A percentile compares a stretch with the other conserved stretches of the same genome.
These are phyloP conservation scores for Taiwanofungus camphoratus DNA, from an alignment of 1,284 basidiomycete genomes.

Conservation along the genomic window DNA sequence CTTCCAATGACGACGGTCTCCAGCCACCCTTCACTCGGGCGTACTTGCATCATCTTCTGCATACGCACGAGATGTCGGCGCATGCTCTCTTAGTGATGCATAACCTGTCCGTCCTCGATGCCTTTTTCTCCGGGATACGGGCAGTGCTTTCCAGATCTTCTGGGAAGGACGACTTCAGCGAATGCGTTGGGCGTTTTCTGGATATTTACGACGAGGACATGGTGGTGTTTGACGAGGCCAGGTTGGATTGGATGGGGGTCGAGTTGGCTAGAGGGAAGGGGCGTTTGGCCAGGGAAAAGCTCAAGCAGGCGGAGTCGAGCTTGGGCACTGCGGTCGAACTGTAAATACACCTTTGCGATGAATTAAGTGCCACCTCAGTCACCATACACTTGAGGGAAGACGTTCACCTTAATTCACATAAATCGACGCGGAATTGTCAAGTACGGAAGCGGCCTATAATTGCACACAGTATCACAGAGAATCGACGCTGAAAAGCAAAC, in stretches of 20 bases:
- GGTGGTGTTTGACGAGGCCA: slow-evolving; percentile 46
- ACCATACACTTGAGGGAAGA: too few species aligned
- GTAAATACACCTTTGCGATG: slow-evolving; percentile 7
- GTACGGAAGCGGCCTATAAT: too few species aligned
- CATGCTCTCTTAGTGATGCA: slow-evolving; percentile 69
- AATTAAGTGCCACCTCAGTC: too few species aligned
- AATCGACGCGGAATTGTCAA: too few species aligned
- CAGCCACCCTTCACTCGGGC: slow-evolving; percentile 52
- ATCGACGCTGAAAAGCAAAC: too few species aligned
- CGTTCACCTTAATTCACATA: too few species aligned
- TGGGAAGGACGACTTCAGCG: slow-evolving; percentile 29
- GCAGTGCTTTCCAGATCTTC: slow-evolving; percentile 27
- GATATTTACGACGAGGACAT: slow-evolving; percentile 44
- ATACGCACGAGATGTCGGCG: slow-evolving; percentile 83
- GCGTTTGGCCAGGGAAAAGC: slow-evolving; percentile 49
- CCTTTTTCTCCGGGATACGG: slow-evolving; percentile 58
- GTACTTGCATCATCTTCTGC: slow-evolving; percentile 76
- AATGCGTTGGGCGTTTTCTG: slow-evolving; percentile 48
- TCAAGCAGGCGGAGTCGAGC: slow-evolving; percentile 18
- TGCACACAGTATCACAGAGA: too few species aligned
- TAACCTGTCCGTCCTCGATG: slow-evolving; percentile 61
- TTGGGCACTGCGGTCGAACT: slow-evolving; percentile 17
- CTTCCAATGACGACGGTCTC: slow-evolving; percentile 12
- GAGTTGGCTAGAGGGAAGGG: slow-evolving; percentile 65
- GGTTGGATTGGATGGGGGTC: slow-evolving; percentile 51